Evolutionary conservation across 2,329 filamentous ascomycete genomes (phyloP), one percentile per base, ranked within the genome.

Genomic region (Trichoderma citrinoviride): DNA sequence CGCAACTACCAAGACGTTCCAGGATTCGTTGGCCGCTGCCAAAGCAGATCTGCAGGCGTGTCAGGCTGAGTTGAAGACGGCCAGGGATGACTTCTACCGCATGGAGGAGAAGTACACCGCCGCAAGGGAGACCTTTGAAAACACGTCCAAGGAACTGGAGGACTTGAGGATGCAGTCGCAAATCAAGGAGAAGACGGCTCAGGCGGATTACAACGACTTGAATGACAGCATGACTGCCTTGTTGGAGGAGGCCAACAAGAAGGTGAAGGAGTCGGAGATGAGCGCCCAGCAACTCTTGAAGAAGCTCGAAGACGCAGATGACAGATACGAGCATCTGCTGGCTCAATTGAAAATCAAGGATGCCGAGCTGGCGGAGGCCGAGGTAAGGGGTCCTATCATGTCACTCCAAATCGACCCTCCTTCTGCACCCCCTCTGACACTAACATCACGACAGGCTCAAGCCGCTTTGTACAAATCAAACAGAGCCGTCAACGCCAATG

Each of bases 331-430:
- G 62, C 80, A 84, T 69, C 72, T 83, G 71, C 79, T 83, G 69
- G 83, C 84, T 41, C 83, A 83, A 71, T 77, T 86, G 68, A 87
- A 84, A 77, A 83, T 88, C 60, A 87, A 85, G 78, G 85, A 88
- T 47, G 85, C 86, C 46, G 86, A 89, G 75, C 78, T 89, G 71
- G 84, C 81, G 17, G 86, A 88, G 74, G 85, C 81, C 64, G 84
- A 84, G 79, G 86, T 88, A 75, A 21, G 75, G 33, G 6, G 17
- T 4, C 40, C 7, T 27, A 23, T 14, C 12, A 5, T 5, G 19
- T 10, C 27, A 12, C 15, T 23, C 44, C 10, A 3, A 5, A 5
- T 5, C 27, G 7, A 5, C 2, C 25, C 40, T 8, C 40, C 40
- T 1, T 43, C n/a, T 2, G 3, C 8, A 8, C 19, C 23, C 7